Evolutionary conservation across 108 stramenopile species (phyloP).

Genomic region (Nannochloropsis oceanica): DNA sequence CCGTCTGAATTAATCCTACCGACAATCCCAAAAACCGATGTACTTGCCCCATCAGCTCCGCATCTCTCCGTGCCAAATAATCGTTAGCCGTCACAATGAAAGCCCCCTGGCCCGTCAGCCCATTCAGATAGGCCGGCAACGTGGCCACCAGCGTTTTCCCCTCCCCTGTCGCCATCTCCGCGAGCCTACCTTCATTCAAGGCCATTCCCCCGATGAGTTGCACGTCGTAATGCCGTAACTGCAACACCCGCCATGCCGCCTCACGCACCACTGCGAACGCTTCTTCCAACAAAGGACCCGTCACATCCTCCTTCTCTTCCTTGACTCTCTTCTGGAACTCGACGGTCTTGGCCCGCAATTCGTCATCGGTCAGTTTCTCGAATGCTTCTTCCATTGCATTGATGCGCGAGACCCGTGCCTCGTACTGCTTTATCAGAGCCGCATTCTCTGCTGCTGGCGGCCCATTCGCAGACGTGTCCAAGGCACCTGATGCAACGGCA

Average conservation of each 20-base stretch:
- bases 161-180: conserved; percentile 94
- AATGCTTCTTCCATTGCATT: conserved; percentile 60
- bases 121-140: conserved; percentile 65
- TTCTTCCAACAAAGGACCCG: conserved; percentile 57
- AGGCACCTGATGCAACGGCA: not conserved
- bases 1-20: conserved; percentile 75
- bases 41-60: conserved; percentile 84
- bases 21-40: conserved; percentile 76
- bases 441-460: conserved; percentile 41
- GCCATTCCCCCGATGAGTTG: conserved; percentile 77
- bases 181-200: conserved; percentile 69
- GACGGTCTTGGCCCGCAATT: conserved; percentile 59
- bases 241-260: conserved; percentile 81
- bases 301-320: not conserved
- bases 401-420: conserved; percentile 59
- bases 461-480: not conserved
- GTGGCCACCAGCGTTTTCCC: conserved; percentile 87
- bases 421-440: conserved; percentile 47
- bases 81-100: conserved; percentile 87
- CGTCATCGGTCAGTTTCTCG: conserved; percentile 68
- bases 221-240: conserved; percentile 82
- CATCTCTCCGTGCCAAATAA: conserved; percentile 80
- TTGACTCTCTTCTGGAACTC: conserved; percentile 38
- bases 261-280: conserved; percentile 91
- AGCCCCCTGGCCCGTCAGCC: conserved; percentile 51